These are phyloP conservation scores for Pholiota microspora DNA, from an alignment of 768 basidiomycete genomes.

Conservation along the genomic window DNA sequence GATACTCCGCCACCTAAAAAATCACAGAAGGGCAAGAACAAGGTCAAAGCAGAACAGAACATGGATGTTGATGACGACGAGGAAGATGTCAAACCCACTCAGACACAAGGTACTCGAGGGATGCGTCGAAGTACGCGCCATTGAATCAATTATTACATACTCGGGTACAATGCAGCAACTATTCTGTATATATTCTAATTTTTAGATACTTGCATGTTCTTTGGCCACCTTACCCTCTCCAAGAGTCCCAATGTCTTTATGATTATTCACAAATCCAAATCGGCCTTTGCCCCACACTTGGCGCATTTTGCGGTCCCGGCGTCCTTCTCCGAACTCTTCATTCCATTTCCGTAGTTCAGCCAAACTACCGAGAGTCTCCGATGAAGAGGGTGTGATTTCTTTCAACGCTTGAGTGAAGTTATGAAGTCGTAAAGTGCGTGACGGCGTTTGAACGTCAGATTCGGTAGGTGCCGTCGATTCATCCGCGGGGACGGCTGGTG, in stretches of 20 bases:
- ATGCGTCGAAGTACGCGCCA: slow-evolving; percentile 25
- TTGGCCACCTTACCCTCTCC: slow-evolving; percentile 45
- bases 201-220: slow-evolving; percentile 11
- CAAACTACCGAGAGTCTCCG: slow-evolving; percentile 76
- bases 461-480: neutral
- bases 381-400: slow-evolving; percentile 89
- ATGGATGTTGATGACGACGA: slow-evolving; percentile 45
- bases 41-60: slow-evolving; percentile 21
- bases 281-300: slow-evolving; percentile 85
- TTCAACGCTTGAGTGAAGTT: slow-evolving; percentile 82
- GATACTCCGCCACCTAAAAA: slow-evolving; percentile 20
- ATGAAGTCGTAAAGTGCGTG: slow-evolving; percentile 14
- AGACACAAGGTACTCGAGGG: slow-evolving; percentile 24
- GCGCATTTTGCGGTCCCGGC: slow-evolving; percentile 58
- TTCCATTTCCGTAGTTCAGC: slow-evolving; percentile 85
- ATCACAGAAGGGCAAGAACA: slow-evolving; percentile 10
- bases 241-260: slow-evolving; percentile 12
- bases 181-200: slow-evolving; percentile 5
- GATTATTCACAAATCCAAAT: slow-evolving; percentile 77
- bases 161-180: neutral
- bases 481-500: slow-evolving; percentile 1
- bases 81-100: slow-evolving; percentile 11
- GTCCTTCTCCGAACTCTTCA: slow-evolving; percentile 90
- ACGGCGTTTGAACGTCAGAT: slow-evolving; percentile 3
- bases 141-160: too few species aligned